A percentile compares a stretch with the other conserved stretches of the same genome.
Evolutionary conservation across 2,329 filamentous ascomycete species (phyloP).

Genomic region (Talaromyces verruculosus): DNA sequence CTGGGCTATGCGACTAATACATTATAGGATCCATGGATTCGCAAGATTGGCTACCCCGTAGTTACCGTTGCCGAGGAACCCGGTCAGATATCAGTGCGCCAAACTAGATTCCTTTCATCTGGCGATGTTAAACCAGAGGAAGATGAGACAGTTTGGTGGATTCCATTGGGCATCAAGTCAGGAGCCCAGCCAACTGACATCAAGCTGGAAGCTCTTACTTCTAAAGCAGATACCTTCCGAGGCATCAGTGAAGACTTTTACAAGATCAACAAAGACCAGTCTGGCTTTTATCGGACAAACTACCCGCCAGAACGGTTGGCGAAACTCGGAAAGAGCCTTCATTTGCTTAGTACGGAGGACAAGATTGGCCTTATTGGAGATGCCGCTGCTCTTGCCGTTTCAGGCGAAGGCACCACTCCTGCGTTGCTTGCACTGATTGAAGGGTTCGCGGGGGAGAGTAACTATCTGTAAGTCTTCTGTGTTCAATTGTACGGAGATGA

Average conservation of each 20-base stretch:
- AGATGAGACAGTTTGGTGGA: slow-evolving; percentile 92
- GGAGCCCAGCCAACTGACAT: slow-evolving; percentile 65
- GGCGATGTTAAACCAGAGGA: slow-evolving; percentile 90
- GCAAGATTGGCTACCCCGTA: slow-evolving; percentile 91
- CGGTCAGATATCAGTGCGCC: slow-evolving; percentile 76
- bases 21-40: slow-evolving; percentile 75
- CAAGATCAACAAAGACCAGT: slow-evolving; percentile 87
- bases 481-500: background rate
- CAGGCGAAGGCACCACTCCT: slow-evolving; percentile 78
- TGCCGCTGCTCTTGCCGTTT: slow-evolving; percentile 81
- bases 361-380: slow-evolving; percentile 92
- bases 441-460: slow-evolving; percentile 76
- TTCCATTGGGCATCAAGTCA: slow-evolving; percentile 81
- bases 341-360: slow-evolving; percentile 77
- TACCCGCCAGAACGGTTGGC: slow-evolving; percentile 81
- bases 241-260: slow-evolving; percentile 75
- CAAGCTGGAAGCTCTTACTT: slow-evolving; percentile 66
- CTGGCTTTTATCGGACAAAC: slow-evolving; percentile 89
- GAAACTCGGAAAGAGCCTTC: slow-evolving; percentile 74
- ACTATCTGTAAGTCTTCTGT: slow-evolving; percentile 63
- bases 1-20: slow-evolving; percentile 16
- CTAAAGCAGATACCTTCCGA: slow-evolving; percentile 73
- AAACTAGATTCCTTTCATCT: slow-evolving; percentile 85
- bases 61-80: slow-evolving; percentile 81
- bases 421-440: slow-evolving; percentile 80